These are phyloP conservation scores for Fusarium buharicum DNA, from an alignment of 2,329 filamentous ascomycete genomes.

Conservation along the genomic window DNA sequence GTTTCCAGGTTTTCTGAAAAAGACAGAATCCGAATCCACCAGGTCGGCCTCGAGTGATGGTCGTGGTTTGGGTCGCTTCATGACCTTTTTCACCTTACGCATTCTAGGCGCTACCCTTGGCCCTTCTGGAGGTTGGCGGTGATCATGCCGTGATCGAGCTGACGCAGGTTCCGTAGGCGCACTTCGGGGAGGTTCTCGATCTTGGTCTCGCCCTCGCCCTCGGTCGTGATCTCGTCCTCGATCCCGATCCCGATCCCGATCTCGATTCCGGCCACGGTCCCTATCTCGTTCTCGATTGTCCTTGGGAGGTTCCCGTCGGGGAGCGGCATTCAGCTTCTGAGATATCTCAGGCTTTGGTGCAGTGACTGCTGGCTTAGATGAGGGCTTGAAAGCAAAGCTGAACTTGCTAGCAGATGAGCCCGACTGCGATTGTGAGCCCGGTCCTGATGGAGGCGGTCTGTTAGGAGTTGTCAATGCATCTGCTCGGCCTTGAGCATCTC, in stretches of 20 bases:
- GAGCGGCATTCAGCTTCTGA: constrained; percentile 73
- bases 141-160: constrained; percentile 54
- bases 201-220: constrained; percentile 1
- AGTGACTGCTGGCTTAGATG: constrained; percentile 67
- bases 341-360: constrained; percentile 73
- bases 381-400: constrained; percentile 90
- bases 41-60: constrained; percentile 78
- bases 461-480: constrained; percentile 64
- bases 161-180: constrained; percentile 67
- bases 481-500: constrained; percentile 58
- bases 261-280: constrained; percentile 2
- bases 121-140: constrained; percentile 49
- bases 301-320: constrained; percentile 55
- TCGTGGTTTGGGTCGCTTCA: constrained; percentile 76
- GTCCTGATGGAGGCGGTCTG: constrained; percentile 64
- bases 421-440: constrained; percentile 61
- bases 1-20: constrained; percentile 95
- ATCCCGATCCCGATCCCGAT: background rate
- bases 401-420: constrained; percentile 75
- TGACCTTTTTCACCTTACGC: constrained; percentile 72
- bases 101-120: constrained; percentile 60
- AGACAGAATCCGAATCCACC: constrained; percentile 85
- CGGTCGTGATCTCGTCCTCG: background rate
- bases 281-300: constrained; percentile 55
- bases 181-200: constrained; percentile 60